These are phyloP conservation scores for Panicum miliaceum DNA, from an alignment of 176 grass and related monocot genomes.

Conservation along the genomic window DNA sequence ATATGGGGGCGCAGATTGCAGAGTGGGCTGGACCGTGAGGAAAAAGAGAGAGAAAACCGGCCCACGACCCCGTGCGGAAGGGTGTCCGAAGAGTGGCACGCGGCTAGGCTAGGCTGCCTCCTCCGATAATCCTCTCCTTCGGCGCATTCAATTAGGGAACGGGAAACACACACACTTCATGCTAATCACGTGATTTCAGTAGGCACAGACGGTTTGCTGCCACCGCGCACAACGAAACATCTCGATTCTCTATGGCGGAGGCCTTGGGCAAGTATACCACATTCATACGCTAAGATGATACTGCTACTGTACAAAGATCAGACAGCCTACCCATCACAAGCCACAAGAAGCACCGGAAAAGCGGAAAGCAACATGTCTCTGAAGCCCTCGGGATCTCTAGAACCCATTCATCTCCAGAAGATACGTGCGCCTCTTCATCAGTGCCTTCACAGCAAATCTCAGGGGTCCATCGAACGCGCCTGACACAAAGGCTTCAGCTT, in stretches of 20 bases:
- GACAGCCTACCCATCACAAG: neutral
- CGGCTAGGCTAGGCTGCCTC: too few relatives aligned
- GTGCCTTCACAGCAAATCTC: slow-evolving; percentile 56
- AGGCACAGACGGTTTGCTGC: neutral
- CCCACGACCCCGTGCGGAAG: too few relatives aligned
- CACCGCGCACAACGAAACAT: neutral
- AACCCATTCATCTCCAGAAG: slow-evolving; percentile 98
- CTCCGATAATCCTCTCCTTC: too few relatives aligned
- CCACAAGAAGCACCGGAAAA: neutral
- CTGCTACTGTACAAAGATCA: neutral
- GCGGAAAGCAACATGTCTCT: neutral
- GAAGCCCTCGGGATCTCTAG: slow-evolving; percentile 36
- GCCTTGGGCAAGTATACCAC: neutral
- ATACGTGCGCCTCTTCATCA: slow-evolving; percentile 84
- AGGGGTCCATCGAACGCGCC: slow-evolving; percentile 75
- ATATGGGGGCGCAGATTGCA: too few relatives aligned
- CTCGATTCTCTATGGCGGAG: neutral
- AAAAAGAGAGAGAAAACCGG: too few relatives aligned
- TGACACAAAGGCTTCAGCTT: slow-evolving; percentile 65
- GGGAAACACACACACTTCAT: neutral
- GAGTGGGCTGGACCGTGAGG: too few relatives aligned
- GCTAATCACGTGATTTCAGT: neutral
- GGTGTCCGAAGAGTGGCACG: too few relatives aligned
- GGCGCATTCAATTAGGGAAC: too few relatives aligned
- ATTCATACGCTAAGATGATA: neutral